Base-by-base conservation (phyloP, 495 filamentous ascomycete species). In the Mycothermus thermophilus region DNA sequence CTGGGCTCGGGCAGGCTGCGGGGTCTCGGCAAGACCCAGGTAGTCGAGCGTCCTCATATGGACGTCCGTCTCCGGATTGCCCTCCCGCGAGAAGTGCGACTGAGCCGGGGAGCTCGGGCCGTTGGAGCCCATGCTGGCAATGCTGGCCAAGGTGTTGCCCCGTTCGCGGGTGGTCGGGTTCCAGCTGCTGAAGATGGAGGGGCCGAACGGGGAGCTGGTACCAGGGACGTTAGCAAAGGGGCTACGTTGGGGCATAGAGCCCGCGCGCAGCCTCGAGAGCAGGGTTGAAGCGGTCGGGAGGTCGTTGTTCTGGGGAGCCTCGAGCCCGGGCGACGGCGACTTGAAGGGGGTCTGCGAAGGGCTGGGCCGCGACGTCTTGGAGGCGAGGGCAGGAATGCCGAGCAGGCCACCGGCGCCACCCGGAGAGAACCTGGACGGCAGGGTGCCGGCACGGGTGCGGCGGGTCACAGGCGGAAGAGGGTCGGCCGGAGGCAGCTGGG, bases 41-140 rank as follows among this genome's bases (percentile, higher is more conserved):
- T 96, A 97, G 44, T 97, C 90, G 54, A 97, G 64, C 23, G 92
- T 97, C 47, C 81, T 82, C 48, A 93, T 86, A 54, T 75, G 71
- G 45, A 74, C 72, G 57, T 95, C 88, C 25, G 74, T 80, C 50
- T 93, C 88, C 14, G 72, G 73, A 12, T 77, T 66, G n/a, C 84
- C 85, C 50, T 93, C 88, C 38, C 79, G 72, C 4, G 86, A 93
- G 50, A 88, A 93, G 4, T 83, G 79, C 10, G 87, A 93, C 37
- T 86, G 81, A 18, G 80, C 76, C 2, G 87, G 90, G 29, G 90
- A 97, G 30, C 78, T 77, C 0, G 84, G 85, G 6, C 77, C 77
- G 55, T 94, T 86, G n/a, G 83, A 88, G 23, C 60, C 60, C 34
- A 66, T 53, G 45, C 69, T 74, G 16, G 69, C 68, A 48, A 93